Conservation (phyloP, 2,329 filamentous ascomycete genomes). For the Seiridium cupressi region DNA sequence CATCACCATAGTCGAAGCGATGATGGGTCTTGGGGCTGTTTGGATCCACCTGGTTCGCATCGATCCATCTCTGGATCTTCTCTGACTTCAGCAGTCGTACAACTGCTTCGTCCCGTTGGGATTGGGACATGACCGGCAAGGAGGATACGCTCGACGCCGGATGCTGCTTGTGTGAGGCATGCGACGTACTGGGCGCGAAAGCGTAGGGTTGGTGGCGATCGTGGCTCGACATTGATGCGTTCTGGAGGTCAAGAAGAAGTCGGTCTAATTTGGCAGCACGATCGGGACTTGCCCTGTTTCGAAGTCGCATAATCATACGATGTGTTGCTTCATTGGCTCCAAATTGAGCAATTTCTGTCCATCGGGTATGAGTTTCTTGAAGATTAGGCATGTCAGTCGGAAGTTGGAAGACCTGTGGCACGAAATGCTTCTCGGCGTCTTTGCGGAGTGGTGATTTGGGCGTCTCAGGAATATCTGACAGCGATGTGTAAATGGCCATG, state of each 20-base stretch:
- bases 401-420: conserved; percentile 31
- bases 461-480: conserved; percentile 53
- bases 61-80: conserved; percentile 39
- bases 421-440: conserved; percentile 16
- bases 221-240: neutral
- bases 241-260: conserved; percentile 15
- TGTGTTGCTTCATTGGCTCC: conserved; percentile 41
- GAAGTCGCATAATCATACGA: conserved; percentile 41
- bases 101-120: conserved; percentile 34
- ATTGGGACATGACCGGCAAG: conserved; percentile 28
- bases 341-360: conserved; percentile 42
- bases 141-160: neutral
- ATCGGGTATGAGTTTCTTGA: conserved; percentile 48
- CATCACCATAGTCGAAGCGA: conserved; percentile 40
- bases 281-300: conserved; percentile 32
- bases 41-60: conserved; percentile 36
- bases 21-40: conserved; percentile 27
- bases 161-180: neutral
- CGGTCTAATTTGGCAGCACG: conserved; percentile 20
- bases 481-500: conserved; percentile 58
- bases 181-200: neutral
- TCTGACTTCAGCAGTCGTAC: conserved; percentile 43
- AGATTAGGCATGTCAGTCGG: conserved; percentile 38
- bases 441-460: conserved; percentile 52
- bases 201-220: neutral